Evolutionary conservation across 1,139 yeast species (phyloP).

Genomic region (Suhomyces chickasaworum): DNA sequence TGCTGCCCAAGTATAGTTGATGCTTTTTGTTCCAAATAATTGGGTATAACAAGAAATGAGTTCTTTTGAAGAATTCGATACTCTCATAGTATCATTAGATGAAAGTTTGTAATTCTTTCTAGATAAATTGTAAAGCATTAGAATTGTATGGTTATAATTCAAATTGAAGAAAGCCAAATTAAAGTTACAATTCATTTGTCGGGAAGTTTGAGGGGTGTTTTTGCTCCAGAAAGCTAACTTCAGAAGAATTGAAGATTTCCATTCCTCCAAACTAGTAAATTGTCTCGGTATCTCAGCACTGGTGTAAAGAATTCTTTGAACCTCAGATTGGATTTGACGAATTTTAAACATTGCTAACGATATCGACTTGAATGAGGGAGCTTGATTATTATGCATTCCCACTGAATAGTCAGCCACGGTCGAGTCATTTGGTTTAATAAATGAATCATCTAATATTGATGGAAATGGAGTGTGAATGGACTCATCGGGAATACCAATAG

Average conservation of each 20-base stretch:
- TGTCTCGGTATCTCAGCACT: conserved; percentile 68
- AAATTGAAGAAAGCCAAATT: conserved; percentile 67
- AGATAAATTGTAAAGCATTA: conserved; percentile 74
- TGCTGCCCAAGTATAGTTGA: conserved; percentile 93
- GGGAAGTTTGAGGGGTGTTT: conserved; percentile 55
- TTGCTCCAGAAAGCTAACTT: conserved; percentile 64
- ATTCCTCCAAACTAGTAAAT: conserved; percentile 54
- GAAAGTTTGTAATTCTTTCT: conserved; percentile 64
- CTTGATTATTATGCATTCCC: neutral
- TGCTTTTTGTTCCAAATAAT: conserved; percentile 54
- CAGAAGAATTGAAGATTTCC: conserved; percentile 56
- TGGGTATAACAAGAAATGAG: conserved; percentile 65
- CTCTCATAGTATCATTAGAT: conserved; percentile 53
- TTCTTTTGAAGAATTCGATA: conserved; percentile 67
- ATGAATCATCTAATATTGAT: conserved; percentile 70
- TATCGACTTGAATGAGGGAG: conserved; percentile 59
- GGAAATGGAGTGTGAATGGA: conserved; percentile 68
- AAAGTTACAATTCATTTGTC: conserved; percentile 74
- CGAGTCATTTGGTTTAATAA: conserved; percentile 39
- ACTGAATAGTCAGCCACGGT: conserved; percentile 13
- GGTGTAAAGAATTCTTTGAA: conserved; percentile 71
- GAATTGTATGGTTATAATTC: conserved; percentile 75
- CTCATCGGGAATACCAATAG: conserved; percentile 76
- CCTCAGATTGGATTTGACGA: conserved; percentile 75
- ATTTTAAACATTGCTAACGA: conserved; percentile 67